Evolutionary conservation across 116 monocot species (phyloP).

Genomic region (Zostera marina): DNA sequence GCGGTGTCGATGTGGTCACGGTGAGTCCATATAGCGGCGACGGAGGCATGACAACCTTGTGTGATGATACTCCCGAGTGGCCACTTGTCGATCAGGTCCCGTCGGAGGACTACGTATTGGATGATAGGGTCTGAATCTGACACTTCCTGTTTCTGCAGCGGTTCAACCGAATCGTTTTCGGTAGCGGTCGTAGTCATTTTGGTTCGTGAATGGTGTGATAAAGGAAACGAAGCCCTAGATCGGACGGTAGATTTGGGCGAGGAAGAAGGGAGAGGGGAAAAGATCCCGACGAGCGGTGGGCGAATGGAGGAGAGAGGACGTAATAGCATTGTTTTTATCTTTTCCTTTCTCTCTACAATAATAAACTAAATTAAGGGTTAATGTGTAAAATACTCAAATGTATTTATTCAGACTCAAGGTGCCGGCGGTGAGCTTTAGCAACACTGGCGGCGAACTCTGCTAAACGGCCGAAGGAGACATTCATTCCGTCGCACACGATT

Average conservation of each 20-base stretch:
- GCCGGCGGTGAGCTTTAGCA: not conserved
- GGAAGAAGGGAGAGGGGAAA: not conserved
- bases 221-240: slow-evolving; percentile 2
- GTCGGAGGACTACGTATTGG: slow-evolving; percentile 94
- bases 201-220: not conserved
- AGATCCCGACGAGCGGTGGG: not conserved
- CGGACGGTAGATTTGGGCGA: not conserved
- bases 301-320: not conserved
- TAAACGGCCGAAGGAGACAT: slow-evolving; percentile 42
- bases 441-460: slow-evolving; percentile 35
- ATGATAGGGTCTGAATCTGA: slow-evolving; percentile 30
- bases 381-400: too few species aligned
- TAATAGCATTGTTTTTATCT: not conserved
- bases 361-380: too few species aligned
- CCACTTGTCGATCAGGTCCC: slow-evolving; percentile 87
- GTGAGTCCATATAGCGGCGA: slow-evolving; percentile 72
- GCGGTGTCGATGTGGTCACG: slow-evolving; percentile 41
- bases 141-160: not conserved
- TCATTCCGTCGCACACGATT: slow-evolving; percentile 51
- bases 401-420: too few species aligned
- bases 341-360: not conserved
- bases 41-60: slow-evolving; percentile 88
- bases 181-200: not conserved
- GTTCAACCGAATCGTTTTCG: not conserved
- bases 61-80: slow-evolving; percentile 74